These are phyloP conservation scores for Phytophthora megakarya DNA, from an alignment of 352 stramenopile genomes.

Conservation along the genomic window DNA sequence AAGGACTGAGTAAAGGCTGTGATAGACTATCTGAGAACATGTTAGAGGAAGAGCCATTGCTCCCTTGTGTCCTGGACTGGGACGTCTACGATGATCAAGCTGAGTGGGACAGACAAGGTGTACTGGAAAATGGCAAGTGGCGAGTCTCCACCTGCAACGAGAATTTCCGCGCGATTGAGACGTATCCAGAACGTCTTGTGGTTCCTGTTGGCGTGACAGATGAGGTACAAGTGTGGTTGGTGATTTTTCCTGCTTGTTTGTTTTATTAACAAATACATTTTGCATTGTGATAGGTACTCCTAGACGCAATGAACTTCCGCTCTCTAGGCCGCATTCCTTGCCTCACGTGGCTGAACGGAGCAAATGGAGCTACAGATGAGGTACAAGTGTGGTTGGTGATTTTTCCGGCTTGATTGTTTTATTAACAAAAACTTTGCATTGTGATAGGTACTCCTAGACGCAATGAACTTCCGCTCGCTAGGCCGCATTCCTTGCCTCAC, in stretches of 20 bases:
- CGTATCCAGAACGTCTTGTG: conserved; percentile 94
- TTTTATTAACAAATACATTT: not conserved
- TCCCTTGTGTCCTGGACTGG: conserved; percentile 70
- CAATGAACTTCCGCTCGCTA: conserved; percentile 72
- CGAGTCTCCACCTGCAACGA: conserved; percentile 66
- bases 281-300: conserved; percentile 51
- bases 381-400: no score
- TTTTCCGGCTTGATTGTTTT: not conserved
- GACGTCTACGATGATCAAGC: conserved; percentile 61
- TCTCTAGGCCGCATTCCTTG: conserved; percentile 74
- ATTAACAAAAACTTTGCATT: not conserved
- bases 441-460: conserved; percentile 66
- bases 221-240: conserved; percentile 43
- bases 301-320: conserved; percentile 74
- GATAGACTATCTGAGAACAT: conserved; percentile 53
- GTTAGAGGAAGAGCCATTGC: conserved; percentile 50
- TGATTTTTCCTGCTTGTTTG: not conserved
- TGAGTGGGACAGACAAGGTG: conserved; percentile 80
- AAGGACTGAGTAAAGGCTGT: not conserved
- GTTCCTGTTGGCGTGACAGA: conserved; percentile 92
- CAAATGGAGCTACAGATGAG: conserved; percentile 72
- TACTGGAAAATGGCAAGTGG: conserved; percentile 73
- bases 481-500: conserved; percentile 73
- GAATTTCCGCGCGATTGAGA: conserved; percentile 85
- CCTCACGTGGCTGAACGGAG: conserved; percentile 74